phyloP scores from a whole-genome alignment of 345 rosid genomes.

The Nephelium lappaceum region DNA sequence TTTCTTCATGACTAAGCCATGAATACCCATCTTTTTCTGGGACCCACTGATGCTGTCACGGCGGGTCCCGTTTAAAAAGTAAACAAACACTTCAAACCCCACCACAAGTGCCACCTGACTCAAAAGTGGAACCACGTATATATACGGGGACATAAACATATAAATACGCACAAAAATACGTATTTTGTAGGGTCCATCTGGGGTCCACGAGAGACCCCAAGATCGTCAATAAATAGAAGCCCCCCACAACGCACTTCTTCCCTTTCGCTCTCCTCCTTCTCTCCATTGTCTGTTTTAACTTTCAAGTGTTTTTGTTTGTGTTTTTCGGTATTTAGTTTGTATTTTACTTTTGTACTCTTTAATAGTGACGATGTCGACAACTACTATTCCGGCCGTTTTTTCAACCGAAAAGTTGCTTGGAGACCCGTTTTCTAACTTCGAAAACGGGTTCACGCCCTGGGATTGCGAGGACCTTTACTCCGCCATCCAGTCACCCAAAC shows the following conservation, averaged over 20 bases:
- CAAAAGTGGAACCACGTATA: conserved; percentile 34
- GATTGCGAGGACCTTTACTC: conserved; percentile 48
- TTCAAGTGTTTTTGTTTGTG: background rate
- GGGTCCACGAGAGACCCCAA: conserved; percentile 17
- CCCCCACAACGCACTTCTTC: conserved; percentile 76
- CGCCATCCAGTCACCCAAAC: conserved; percentile 39
- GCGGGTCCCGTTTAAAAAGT: conserved; percentile 14
- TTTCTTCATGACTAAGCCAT: conserved; percentile 50
- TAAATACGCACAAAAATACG: conserved; percentile 24
- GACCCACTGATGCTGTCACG: conserved; percentile 29
- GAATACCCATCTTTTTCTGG: conserved; percentile 12
- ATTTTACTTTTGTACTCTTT: background rate
- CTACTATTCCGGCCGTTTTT: conserved; percentile 50
- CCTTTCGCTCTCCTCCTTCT: conserved; percentile 74
- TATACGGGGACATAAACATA: conserved; percentile 12
- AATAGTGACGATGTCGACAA: conserved; percentile 43
- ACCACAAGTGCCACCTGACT: conserved; percentile 56
- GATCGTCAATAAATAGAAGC: conserved; percentile 55
- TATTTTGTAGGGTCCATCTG: conserved; percentile 2
- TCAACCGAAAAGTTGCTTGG: conserved; percentile 39
- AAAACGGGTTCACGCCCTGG: conserved; percentile 63
- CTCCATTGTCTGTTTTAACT: conserved; percentile 31
- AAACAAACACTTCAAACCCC: conserved; percentile 20
- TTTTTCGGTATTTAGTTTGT: background rate
- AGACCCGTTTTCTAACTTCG: conserved; percentile 45